Percentiles rank a stretch among this genome's conserved stretches.
Conservation (phyloP, 768 basidiomycete genomes). For the Suillus sp. region DNA sequence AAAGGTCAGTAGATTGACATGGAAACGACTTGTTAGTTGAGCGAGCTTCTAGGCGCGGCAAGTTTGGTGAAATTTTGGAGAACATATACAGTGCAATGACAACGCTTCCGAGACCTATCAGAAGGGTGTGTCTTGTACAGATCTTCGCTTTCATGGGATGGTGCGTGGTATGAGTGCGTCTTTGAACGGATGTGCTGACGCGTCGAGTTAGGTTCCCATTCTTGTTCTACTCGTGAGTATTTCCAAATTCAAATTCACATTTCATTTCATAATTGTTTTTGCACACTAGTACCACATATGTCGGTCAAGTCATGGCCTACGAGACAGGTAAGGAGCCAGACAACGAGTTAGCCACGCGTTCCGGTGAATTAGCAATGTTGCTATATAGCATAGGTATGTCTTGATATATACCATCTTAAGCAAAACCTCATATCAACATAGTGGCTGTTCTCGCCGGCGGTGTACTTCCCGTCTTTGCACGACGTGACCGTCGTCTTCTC, state of each 20-base stretch:
- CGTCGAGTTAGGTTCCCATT: constrained; percentile 78
- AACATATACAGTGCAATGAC: constrained; percentile 76
- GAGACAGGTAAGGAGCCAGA: constrained; percentile 76
- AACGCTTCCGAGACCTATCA: constrained; percentile 80
- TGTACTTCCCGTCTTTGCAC: constrained; percentile 77
- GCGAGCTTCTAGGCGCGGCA: constrained; percentile 39
- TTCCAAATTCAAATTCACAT: neutral
- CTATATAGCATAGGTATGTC: constrained; percentile 81
- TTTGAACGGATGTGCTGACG: constrained; percentile 13
- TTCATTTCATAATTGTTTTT: constrained; percentile 9
- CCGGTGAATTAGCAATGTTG: constrained; percentile 86
- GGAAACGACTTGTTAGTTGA: constrained; percentile 8
- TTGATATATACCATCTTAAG: constrained; percentile 2
- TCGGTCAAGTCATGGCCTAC: constrained; percentile 92
- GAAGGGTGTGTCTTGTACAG: constrained; percentile 90
- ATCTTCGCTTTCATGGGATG: constrained; percentile 97
- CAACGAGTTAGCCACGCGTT: constrained; percentile 79
- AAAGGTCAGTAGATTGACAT: constrained; percentile 1
- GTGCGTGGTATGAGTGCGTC: constrained; percentile 41
- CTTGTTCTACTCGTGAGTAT: constrained; percentile 81
- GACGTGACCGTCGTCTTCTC: constrained; percentile 79
- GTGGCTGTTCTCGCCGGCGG: constrained; percentile 86
- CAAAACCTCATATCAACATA: constrained; percentile 31
- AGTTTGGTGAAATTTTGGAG: constrained; percentile 68
- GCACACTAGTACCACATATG: constrained; percentile 76